Percentiles rank a stretch among this genome's conserved stretches.
Conservation (phyloP, 2,329 filamentous ascomycete species). For the Calonectria crousiana region DNA sequence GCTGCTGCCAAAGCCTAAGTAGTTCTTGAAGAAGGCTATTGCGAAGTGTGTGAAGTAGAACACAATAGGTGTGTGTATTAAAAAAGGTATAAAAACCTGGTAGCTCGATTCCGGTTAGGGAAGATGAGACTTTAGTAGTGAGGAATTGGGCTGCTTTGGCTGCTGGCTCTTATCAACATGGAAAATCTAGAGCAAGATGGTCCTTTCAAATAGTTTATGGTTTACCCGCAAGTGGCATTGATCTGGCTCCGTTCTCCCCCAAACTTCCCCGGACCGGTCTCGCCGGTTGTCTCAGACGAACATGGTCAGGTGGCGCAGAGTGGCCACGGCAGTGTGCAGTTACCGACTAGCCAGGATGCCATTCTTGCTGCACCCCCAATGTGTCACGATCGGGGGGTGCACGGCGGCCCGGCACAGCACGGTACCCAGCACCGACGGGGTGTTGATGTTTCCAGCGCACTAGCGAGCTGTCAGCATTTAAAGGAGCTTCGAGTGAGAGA, state of each 20-base stretch:
- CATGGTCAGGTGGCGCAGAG: conserved; percentile 9
- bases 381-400: conserved; percentile 1
- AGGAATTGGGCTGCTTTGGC: not conserved
- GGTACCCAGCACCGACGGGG: not conserved
- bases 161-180: conserved; percentile 1
- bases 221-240: not conserved
- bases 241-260: not conserved
- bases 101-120: not conserved
- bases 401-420: conserved; percentile 14
- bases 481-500: not conserved
- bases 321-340: conserved; percentile 1
- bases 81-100: not conserved
- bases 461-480: not conserved
- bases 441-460: not conserved
- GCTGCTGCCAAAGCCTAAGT: conserved; percentile 6
- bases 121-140: conserved; percentile 1
- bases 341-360: not conserved
- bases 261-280: conserved; percentile 14
- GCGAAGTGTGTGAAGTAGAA: not conserved
- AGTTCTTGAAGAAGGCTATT: conserved; percentile 17
- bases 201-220: conserved; percentile 16
- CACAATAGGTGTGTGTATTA: not conserved
- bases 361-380: not conserved
- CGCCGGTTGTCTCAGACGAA: conserved; percentile 12
- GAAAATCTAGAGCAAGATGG: conserved; percentile 2